These are phyloP conservation scores for Medicago ruthenica DNA, from an alignment of 306 rosid species.

Conservation along the genomic window DNA sequence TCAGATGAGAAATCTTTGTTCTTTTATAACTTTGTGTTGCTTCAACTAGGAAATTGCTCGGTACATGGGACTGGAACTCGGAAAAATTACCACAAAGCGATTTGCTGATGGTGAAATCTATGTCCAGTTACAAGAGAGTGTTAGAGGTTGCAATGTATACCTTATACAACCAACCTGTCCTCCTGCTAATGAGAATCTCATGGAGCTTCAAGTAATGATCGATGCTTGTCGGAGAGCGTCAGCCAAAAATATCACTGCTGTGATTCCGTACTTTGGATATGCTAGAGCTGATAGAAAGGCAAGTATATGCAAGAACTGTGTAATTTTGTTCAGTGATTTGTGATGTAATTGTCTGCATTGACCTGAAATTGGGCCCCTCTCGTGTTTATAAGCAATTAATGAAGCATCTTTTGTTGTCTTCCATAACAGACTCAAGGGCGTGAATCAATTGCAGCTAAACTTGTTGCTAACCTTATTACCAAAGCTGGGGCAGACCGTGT, in stretches of 20 bases:
- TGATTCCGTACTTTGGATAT: conserved; percentile 96
- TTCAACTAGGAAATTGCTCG: conserved; percentile 81
- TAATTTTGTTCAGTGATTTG: conserved; percentile 15
- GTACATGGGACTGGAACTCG: conserved; percentile 92
- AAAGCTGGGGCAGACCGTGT: conserved; percentile 98
- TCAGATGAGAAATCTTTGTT: conserved; percentile 18
- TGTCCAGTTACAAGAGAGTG: conserved; percentile 95
- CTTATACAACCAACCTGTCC: conserved; percentile 91
- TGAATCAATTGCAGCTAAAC: conserved; percentile 97
- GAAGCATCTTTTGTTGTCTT: background rate
- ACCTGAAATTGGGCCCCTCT: background rate
- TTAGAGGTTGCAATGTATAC: conserved; percentile 90
- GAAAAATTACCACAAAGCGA: conserved; percentile 76
- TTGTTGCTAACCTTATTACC: conserved; percentile 91
- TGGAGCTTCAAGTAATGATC: conserved; percentile 89
- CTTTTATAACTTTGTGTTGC: conserved; percentile 17
- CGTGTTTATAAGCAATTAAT: conserved; percentile 17
- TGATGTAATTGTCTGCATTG: background rate
- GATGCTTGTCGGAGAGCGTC: conserved; percentile 99
- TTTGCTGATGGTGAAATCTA: conserved; percentile 98
- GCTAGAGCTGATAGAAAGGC: conserved; percentile 99
- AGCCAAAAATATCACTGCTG: conserved; percentile 88
- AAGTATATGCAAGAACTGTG: background rate
- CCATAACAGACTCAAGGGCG: conserved; percentile 86
- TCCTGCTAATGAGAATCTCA: conserved; percentile 94